Evolutionary conservation across 352 stramenopile genomes (phyloP).

Genomic region (Phytophthora macrochlamydospora): DNA sequence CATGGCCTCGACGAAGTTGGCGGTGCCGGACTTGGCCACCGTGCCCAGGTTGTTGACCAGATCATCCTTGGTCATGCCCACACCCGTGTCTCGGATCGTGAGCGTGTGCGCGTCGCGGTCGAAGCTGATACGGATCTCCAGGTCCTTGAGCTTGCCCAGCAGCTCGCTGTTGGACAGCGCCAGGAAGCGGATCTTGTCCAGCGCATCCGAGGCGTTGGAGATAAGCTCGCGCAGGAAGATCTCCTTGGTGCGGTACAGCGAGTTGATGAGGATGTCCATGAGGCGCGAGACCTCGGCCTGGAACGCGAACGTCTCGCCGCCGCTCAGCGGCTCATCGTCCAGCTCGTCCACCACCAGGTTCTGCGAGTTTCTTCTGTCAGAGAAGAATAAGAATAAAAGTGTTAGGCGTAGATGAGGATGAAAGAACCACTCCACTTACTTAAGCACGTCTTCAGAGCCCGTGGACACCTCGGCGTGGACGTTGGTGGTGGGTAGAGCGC

Average conservation of each 20-base stretch:
- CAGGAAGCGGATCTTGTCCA: slow-evolving; percentile 99
- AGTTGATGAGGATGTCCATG: slow-evolving; percentile 99
- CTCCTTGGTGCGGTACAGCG: slow-evolving; percentile 97
- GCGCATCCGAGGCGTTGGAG: slow-evolving; percentile 98
- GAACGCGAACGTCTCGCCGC: slow-evolving; percentile 91
- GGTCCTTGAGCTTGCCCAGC: slow-evolving; percentile 80
- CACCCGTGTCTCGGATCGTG: slow-evolving; percentile 98
- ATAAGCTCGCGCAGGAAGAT: slow-evolving; percentile 99
- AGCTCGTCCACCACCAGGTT: slow-evolving; percentile 52
- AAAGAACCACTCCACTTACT: slow-evolving; percentile 29
- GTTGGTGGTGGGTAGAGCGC: slow-evolving; percentile 22
- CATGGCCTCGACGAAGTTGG: slow-evolving; percentile 98
- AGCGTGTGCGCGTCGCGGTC: slow-evolving; percentile 96
- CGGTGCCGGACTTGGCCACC: slow-evolving; percentile 98
- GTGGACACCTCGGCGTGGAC: slow-evolving; percentile 42
- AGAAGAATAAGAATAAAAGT: slow-evolving; percentile 4
- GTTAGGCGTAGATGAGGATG: slow-evolving; percentile 12
- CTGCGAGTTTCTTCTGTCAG: slow-evolving; percentile 37
- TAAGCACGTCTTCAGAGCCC: slow-evolving; percentile 41
- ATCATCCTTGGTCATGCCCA: slow-evolving; percentile 99
- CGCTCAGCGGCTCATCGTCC: slow-evolving; percentile 39
- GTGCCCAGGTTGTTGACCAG: slow-evolving; percentile 97
- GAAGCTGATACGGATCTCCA: slow-evolving; percentile 98
- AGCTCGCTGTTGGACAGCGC: slow-evolving; percentile 91
- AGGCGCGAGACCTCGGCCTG: slow-evolving; percentile 98